Evolutionary conservation across 345 rosid species (phyloP).

Genomic region (Boechera retrofracta): DNA sequence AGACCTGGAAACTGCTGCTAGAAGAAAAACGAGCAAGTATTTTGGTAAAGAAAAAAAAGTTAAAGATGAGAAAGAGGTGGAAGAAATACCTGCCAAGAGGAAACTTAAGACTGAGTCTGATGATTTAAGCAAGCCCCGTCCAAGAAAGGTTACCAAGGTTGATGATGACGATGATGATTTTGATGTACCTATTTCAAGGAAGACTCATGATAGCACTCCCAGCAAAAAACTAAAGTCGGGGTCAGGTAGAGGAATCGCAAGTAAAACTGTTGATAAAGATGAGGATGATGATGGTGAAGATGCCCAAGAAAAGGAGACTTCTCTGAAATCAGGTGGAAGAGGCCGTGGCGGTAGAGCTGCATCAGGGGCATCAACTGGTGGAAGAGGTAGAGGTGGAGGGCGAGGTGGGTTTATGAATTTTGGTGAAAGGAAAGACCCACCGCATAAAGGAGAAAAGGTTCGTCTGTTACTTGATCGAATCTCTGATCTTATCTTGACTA

Average conservation of each 20-base stretch:
- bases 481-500: conserved; percentile 42
- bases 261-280: conserved; percentile 54
- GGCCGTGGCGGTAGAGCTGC: conserved; percentile 86
- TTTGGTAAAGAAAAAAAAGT: conserved; percentile 71
- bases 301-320: conserved; percentile 58
- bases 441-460: conserved; percentile 99
- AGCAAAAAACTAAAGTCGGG: conserved; percentile 80
- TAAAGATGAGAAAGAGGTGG: conserved; percentile 61
- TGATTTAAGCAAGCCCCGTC: conserved; percentile 54
- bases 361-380: conserved; percentile 62
- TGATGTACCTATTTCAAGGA: conserved; percentile 56
- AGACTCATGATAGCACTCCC: conserved; percentile 59
- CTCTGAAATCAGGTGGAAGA: conserved; percentile 72
- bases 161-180: conserved; percentile 73
- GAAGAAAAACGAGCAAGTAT: conserved; percentile 96
- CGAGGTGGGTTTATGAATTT: conserved; percentile 92
- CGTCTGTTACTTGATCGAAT: conserved; percentile 41
- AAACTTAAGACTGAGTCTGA: conserved; percentile 52
- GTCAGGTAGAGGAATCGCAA: conserved; percentile 69
- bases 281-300: conserved; percentile 65
- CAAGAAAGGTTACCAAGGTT: conserved; percentile 56
- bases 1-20: conserved; percentile 57
- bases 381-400: conserved; percentile 95
- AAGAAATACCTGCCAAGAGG: conserved; percentile 69
- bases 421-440: conserved; percentile 98